phyloP scores from a whole-genome alignment of 306 rosid species.

The Abrus precatorius region DNA sequence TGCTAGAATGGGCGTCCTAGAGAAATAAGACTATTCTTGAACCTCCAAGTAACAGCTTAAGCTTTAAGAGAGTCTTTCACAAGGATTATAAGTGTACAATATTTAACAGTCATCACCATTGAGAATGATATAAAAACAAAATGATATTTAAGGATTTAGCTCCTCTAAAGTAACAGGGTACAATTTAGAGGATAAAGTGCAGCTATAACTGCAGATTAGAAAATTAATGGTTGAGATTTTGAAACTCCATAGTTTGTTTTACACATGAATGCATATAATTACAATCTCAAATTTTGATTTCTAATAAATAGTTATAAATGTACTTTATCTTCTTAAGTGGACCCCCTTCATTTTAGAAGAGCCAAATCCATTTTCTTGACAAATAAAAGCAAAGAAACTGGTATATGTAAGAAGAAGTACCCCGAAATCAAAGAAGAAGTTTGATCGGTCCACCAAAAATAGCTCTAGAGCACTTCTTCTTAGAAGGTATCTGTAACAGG shows the following conservation, averaged over 20 bases:
- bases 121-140: constrained; percentile 23
- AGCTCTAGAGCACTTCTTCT: constrained; percentile 98
- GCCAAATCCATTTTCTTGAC: constrained; percentile 16
- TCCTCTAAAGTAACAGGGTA: neutral
- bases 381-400: constrained; percentile 23
- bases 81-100: constrained; percentile 32
- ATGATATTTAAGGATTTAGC: neutral
- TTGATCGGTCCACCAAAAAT: constrained; percentile 96
- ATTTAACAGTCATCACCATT: constrained; percentile 14
- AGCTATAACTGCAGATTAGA: neutral
- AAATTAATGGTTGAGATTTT: neutral
- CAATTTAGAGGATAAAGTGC: neutral
- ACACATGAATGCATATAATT: neutral
- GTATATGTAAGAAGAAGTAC: constrained; percentile 58
- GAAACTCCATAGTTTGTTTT: neutral
- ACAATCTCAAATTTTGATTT: constrained; percentile 1
- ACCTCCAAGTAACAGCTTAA: constrained; percentile 21
- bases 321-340: neutral
- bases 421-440: constrained; percentile 96
- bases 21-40: constrained; percentile 22
- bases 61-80: constrained; percentile 31
- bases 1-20: constrained; percentile 5
- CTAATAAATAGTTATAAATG: neutral
- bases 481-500: constrained; percentile 78
- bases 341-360: neutral